Conservation (phyloP, 768 basidiomycete genomes). For the Sporobolomyces phaffii region DNA sequence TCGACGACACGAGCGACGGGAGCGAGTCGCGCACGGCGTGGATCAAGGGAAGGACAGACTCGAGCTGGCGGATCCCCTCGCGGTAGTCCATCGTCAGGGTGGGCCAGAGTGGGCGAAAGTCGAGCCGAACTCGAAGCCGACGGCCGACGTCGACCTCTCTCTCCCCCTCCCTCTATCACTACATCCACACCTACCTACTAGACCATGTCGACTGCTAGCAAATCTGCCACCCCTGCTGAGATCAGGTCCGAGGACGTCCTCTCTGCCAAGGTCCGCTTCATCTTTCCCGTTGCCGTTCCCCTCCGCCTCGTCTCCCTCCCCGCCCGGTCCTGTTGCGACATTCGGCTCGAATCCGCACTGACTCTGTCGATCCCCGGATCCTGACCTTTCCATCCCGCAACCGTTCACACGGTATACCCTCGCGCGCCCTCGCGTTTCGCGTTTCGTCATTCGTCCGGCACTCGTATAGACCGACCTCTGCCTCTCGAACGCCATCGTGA, state of each 20-base stretch:
- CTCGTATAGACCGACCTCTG: conserved; percentile 44
- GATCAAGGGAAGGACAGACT: conserved; percentile 13
- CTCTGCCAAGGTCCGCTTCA: conserved; percentile 66
- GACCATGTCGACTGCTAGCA: background rate
- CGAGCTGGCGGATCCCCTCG: background rate
- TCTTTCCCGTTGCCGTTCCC: background rate
- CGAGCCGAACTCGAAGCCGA: too few species aligned
- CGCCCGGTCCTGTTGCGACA: too few species aligned
- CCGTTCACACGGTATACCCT: background rate
- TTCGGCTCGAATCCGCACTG: too few species aligned
- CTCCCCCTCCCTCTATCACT: background rate
- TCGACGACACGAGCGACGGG: conserved; percentile 8
- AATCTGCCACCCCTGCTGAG: conserved; percentile 47
- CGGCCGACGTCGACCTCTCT: too few species aligned
- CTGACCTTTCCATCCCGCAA: too few species aligned
- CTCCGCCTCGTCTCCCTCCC: conserved; percentile 8
- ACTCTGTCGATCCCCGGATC: too few species aligned
- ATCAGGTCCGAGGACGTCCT: conserved; percentile 85
- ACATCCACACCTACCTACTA: background rate
- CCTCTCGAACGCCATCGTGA: conserved; percentile 74
- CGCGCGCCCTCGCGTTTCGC: background rate
- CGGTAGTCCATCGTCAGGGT: background rate
- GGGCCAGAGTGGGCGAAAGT: too few species aligned
- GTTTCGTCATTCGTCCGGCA: background rate
- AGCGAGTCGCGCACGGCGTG: conserved; percentile 1